A percentile compares a stretch with the other conserved stretches of the same genome.
Conservation (phyloP, 164 flowering plant species). For the Umbilicus rupestris region DNA sequence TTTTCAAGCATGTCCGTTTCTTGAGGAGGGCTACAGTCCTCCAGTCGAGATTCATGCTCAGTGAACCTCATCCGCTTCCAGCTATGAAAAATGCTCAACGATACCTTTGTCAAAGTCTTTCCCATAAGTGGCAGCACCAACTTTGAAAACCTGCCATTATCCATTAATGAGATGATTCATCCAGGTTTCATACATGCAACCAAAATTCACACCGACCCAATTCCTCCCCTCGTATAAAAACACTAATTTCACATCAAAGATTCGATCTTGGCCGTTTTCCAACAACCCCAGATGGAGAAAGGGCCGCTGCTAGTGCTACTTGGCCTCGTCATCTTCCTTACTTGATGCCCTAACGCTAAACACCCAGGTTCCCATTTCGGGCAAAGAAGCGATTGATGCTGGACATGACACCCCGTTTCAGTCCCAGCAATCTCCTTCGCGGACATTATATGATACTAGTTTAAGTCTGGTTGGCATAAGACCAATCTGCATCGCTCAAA, state of each 20-base stretch:
- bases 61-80: too few species aligned
- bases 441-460: background rate
- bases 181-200: too few species aligned
- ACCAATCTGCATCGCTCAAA: constrained; percentile 64
- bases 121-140: too few species aligned
- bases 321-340: constrained; percentile 20
- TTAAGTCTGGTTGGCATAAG: constrained; percentile 14
- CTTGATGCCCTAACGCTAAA: constrained; percentile 27
- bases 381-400: background rate
- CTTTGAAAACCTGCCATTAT: too few species aligned
- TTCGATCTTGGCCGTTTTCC: constrained; percentile 1
- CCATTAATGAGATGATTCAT: too few species aligned
- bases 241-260: background rate
- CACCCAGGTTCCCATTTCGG: too few species aligned
- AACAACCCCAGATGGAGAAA: constrained; percentile 32
- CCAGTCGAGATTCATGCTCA: too few species aligned
- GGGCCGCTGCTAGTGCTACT: constrained; percentile 43
- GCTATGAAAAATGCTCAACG: too few species aligned
- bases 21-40: too few species aligned
- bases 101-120: too few species aligned
- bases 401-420: constrained; percentile 8
- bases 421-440: constrained; percentile 34
- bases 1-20: too few species aligned
- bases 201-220: background rate
- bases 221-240: background rate